Percentiles rank a stretch among this genome's conserved stretches.
phyloP scores from a whole-genome alignment of 2,329 filamentous ascomycete species.

The Penicillium sp. region DNA sequence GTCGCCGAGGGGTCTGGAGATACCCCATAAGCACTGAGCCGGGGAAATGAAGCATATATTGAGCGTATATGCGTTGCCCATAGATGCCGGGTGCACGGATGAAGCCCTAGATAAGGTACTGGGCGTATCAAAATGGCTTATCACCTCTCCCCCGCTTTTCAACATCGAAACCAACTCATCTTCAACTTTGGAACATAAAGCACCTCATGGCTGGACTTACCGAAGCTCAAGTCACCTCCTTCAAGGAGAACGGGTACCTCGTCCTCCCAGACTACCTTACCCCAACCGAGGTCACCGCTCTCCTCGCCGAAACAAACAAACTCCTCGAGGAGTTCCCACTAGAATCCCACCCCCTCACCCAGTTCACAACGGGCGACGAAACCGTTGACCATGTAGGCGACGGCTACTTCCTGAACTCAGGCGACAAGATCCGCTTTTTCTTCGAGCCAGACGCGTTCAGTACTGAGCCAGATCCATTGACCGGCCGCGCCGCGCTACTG shows the following conservation, averaged over 20 bases:
- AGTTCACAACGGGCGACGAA: slow-evolving; percentile 81
- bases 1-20: not conserved
- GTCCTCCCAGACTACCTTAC: slow-evolving; percentile 77
- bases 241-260: slow-evolving; percentile 84
- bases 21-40: not conserved
- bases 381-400: slow-evolving; percentile 79
- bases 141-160: slow-evolving; percentile 23
- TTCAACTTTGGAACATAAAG: not conserved
- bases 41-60: not conserved
- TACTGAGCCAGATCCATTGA: slow-evolving; percentile 39
- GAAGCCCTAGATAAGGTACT: slow-evolving; percentile 10
- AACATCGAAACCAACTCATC: slow-evolving; percentile 1
- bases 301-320: slow-evolving; percentile 71
- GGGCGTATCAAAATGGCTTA: slow-evolving; percentile 19
- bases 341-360: slow-evolving; percentile 85
- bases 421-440: slow-evolving; percentile 93
- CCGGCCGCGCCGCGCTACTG: slow-evolving; percentile 58
- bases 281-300: slow-evolving; percentile 61
- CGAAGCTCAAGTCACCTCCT: slow-evolving; percentile 67
- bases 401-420: slow-evolving; percentile 86
- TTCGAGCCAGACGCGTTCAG: slow-evolving; percentile 90
- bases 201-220: slow-evolving; percentile 59
- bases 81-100: not conserved
- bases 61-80: not conserved
- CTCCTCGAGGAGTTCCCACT: slow-evolving; percentile 76